A percentile compares a stretch with the other conserved stretches of the same genome.
These are phyloP conservation scores for Botrytis sinoallii DNA, from an alignment of 2,329 filamentous ascomycete genomes.

Conservation along the genomic window DNA sequence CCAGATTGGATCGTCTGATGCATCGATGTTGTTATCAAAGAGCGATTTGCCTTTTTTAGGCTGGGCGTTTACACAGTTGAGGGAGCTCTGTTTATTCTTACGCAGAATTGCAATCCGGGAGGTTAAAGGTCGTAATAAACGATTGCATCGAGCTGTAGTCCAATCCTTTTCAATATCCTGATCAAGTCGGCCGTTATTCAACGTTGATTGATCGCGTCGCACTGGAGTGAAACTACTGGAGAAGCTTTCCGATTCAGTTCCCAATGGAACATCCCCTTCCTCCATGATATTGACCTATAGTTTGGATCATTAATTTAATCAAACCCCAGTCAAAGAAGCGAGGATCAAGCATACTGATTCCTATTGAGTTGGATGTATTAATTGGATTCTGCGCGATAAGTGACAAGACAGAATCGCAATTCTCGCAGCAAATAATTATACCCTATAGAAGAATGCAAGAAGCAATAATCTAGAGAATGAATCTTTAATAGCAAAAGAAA, in stretches of 20 bases:
- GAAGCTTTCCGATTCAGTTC: slow-evolving; percentile 2
- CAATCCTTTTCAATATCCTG: slow-evolving; percentile 35
- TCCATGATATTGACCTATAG: slow-evolving; percentile 9
- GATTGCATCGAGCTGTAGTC: slow-evolving; percentile 45
- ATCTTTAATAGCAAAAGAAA: background rate
- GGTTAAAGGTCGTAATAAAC: slow-evolving; percentile 44
- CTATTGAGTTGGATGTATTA: background rate
- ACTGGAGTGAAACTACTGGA: slow-evolving; percentile 34
- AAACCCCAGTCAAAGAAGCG: background rate
- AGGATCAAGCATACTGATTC: slow-evolving; percentile 1
- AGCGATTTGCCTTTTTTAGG: slow-evolving; percentile 2
- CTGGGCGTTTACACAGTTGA: slow-evolving; percentile 9
- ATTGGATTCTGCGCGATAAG: background rate
- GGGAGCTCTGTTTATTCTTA: slow-evolving; percentile 34
- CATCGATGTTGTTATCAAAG: background rate
- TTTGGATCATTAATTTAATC: background rate
- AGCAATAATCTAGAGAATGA: background rate
- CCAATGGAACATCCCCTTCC: slow-evolving; percentile 11
- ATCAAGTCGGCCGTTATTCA: slow-evolving; percentile 26
- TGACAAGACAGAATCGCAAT: background rate
- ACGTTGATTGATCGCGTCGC: slow-evolving; percentile 28
- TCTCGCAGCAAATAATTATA: slow-evolving; percentile 20
- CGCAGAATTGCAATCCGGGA: slow-evolving; percentile 44
- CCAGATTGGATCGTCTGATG: slow-evolving; percentile 3
- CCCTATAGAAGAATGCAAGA: background rate